phyloP scores from a whole-genome alignment of 345 rosid species.

The Passiflora organensis region DNA sequence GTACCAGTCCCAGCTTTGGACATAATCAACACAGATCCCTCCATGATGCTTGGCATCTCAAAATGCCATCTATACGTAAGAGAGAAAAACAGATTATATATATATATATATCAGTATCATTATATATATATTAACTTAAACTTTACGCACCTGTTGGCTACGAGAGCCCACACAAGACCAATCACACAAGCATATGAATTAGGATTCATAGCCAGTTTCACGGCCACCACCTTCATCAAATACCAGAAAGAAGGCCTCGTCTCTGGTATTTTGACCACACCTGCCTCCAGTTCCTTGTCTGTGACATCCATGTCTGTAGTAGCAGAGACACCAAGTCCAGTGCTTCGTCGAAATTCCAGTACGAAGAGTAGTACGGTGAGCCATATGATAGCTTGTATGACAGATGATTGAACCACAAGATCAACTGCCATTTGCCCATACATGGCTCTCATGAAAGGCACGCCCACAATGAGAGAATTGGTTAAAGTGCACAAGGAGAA shows the following conservation, averaged over 20 bases:
- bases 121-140: no score
- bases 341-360: slow-evolving; percentile 47
- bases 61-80: slow-evolving; percentile 86
- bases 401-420: slow-evolving; percentile 68
- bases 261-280: no score
- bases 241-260: slow-evolving; percentile 42
- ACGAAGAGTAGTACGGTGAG: slow-evolving; percentile 60
- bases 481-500: slow-evolving; percentile 66
- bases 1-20: slow-evolving; percentile 91
- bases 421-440: slow-evolving; percentile 65
- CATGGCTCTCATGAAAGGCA: slow-evolving; percentile 66
- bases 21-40: slow-evolving; percentile 66
- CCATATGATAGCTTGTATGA: slow-evolving; percentile 71
- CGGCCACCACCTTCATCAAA: slow-evolving; percentile 47
- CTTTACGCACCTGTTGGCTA: slow-evolving; percentile 48
- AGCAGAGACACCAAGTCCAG: slow-evolving; percentile 25
- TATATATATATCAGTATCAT: no score
- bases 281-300: no score
- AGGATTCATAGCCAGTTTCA: slow-evolving; percentile 61
- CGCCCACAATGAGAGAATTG: slow-evolving; percentile 66
- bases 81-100: no score
- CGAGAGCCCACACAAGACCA: slow-evolving; percentile 68
- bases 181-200: slow-evolving; percentile 64
- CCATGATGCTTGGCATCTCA: slow-evolving; percentile 72
- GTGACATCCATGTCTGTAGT: no score